These are phyloP conservation scores for Ophiostoma ulmi DNA, from an alignment of 2,329 filamentous ascomycete genomes.

Conservation along the genomic window DNA sequence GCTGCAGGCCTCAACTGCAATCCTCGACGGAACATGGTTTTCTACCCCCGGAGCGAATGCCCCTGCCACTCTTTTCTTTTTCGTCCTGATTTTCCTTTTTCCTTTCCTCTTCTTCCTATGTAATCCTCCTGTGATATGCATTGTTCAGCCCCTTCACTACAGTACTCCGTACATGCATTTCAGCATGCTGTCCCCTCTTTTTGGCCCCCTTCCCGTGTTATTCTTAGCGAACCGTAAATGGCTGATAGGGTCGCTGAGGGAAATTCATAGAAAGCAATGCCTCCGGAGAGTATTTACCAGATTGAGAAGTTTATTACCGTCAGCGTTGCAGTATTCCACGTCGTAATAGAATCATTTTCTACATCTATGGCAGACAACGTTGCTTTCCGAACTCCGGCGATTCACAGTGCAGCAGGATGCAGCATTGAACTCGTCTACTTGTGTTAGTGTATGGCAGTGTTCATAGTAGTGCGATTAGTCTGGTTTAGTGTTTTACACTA, in stretches of 20 bases:
- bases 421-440: neutral
- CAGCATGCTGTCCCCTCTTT: neutral
- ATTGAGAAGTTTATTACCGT: neutral
- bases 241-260: neutral
- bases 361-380: neutral
- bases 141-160: neutral
- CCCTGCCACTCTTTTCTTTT: conserved; percentile 1
- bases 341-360: neutral
- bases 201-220: conserved; percentile 1
- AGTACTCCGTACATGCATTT: neutral
- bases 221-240: neutral
- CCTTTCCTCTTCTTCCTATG: neutral
- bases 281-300: neutral
- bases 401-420: neutral
- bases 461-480: neutral
- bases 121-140: neutral
- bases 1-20: too few relatives aligned
- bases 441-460: neutral
- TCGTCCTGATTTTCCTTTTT: neutral
- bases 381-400: conserved; percentile 13
- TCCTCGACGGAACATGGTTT: neutral
- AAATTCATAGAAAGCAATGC: neutral
- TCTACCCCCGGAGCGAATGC: neutral
- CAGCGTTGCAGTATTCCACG: neutral
- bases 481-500: neutral